Conservation (phyloP, 2,329 filamentous ascomycete genomes). For the Colletotrichum gloeosporioides region DNA sequence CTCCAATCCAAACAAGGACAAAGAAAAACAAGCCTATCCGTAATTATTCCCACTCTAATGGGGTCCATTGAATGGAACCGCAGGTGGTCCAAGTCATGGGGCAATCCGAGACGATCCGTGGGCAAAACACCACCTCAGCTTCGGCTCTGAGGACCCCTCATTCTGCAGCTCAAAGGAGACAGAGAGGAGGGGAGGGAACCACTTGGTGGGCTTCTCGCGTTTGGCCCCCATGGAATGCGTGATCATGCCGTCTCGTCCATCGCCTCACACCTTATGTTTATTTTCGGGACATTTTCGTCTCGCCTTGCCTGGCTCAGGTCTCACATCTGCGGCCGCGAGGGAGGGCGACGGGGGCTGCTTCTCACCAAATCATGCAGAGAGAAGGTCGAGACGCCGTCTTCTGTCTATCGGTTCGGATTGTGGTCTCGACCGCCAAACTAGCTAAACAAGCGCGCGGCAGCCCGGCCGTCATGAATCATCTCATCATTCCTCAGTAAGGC, state of each 20-base stretch:
- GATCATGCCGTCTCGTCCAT: neutral
- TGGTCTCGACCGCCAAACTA: neutral
- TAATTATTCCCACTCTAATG: neutral
- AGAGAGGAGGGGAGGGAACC: neutral
- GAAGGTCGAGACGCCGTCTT: neutral
- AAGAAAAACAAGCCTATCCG: neutral
- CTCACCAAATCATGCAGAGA: neutral
- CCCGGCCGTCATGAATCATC: neutral
- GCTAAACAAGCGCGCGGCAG: constrained; percentile 14
- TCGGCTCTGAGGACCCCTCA: neutral
- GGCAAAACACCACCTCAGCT: neutral
- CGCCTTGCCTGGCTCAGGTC: neutral
- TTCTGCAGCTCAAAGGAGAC: neutral
- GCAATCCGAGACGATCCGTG: neutral
- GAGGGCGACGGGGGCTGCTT: neutral
- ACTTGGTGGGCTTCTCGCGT: neutral
- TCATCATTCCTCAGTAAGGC: neutral
- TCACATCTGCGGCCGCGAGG: neutral
- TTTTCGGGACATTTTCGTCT: neutral
- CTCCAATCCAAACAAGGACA: neutral
- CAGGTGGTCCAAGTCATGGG: neutral
- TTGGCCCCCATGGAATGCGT: neutral
- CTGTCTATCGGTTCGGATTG: neutral
- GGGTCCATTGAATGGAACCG: neutral
- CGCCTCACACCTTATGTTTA: neutral